phyloP scores from a whole-genome alignment of 768 basidiomycete genomes.

The Cantharellus anzutake region DNA sequence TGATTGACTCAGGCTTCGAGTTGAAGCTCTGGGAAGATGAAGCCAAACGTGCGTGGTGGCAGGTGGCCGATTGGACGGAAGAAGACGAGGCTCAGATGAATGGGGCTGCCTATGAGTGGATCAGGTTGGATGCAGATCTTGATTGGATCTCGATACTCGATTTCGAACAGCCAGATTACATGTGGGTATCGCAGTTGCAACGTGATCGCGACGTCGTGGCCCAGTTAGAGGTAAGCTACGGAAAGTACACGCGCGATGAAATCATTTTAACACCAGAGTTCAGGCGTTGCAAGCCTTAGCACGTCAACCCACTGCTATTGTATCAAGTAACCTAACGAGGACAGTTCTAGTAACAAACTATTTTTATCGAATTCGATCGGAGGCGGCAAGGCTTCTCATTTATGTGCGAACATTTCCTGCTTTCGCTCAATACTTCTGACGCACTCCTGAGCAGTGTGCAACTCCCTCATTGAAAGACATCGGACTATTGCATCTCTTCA shows the following conservation, averaged over 20 bases:
- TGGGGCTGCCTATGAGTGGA: constrained; percentile 98
- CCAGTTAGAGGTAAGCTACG: constrained; percentile 69
- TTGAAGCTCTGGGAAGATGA: constrained; percentile 94
- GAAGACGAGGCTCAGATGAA: constrained; percentile 89
- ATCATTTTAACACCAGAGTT: not conserved
- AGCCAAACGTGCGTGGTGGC: constrained; percentile 82
- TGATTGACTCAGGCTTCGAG: constrained; percentile 88
- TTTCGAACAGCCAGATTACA: constrained; percentile 92
- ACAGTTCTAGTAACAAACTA: constrained; percentile 90
- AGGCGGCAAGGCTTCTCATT: constrained; percentile 74
- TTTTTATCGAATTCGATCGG: constrained; percentile 88
- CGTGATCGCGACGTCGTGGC: constrained; percentile 93
- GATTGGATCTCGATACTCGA: constrained; percentile 93
- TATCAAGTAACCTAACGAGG: constrained; percentile 81
- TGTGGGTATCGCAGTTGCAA: constrained; percentile 96
- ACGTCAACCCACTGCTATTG: constrained; percentile 63
- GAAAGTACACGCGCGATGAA: constrained; percentile 1
- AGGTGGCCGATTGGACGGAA: constrained; percentile 94
- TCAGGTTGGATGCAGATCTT: constrained; percentile 95
- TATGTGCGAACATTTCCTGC: constrained; percentile 20
- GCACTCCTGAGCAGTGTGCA: constrained; percentile 41
- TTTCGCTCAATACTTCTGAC: constrained; percentile 4
- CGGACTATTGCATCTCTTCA: constrained; percentile 89
- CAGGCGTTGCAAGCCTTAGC: constrained; percentile 84
- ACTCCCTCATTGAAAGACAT: constrained; percentile 65